These are phyloP conservation scores for Acanthamoeba royreba DNA, from an alignment of 208 protist species.

Conservation along the genomic window DNA sequence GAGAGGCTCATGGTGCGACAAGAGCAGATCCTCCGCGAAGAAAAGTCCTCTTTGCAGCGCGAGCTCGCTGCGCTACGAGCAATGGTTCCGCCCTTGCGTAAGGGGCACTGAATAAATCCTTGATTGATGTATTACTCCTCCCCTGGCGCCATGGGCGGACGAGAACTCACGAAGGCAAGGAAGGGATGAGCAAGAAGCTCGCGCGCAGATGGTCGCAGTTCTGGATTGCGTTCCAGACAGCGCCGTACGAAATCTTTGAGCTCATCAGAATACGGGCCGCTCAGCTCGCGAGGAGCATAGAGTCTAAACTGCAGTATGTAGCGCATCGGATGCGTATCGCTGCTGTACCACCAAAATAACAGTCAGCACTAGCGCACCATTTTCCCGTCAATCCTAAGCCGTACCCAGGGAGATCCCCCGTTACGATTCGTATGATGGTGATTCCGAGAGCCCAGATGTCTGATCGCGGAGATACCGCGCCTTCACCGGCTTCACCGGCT, in stretches of 20 bases:
- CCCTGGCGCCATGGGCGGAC: no score
- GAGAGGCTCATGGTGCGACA: background rate
- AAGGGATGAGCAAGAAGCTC: background rate
- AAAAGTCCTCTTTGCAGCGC: background rate
- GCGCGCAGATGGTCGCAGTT: background rate
- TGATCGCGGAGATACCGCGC: background rate
- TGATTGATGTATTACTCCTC: no score
- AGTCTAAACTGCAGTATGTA: background rate
- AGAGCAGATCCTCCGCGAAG: background rate
- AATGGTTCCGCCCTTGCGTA: no score
- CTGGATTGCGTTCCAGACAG: background rate
- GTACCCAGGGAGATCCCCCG: background rate
- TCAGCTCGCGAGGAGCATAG: background rate
- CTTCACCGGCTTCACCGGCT: no score
- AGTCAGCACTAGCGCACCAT: background rate
- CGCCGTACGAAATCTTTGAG: background rate
- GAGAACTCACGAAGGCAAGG: no score
- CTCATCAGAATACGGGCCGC: background rate
- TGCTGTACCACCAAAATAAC: no score
- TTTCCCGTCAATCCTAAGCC: background rate
- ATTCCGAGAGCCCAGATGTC: background rate
- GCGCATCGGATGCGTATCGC: background rate
- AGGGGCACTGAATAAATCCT: no score
- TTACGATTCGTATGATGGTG: background rate
- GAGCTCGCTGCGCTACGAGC: background rate